Base-by-base conservation (phyloP, 2,329 filamentous ascomycete species). In the Claviceps quebecensis region DNA sequence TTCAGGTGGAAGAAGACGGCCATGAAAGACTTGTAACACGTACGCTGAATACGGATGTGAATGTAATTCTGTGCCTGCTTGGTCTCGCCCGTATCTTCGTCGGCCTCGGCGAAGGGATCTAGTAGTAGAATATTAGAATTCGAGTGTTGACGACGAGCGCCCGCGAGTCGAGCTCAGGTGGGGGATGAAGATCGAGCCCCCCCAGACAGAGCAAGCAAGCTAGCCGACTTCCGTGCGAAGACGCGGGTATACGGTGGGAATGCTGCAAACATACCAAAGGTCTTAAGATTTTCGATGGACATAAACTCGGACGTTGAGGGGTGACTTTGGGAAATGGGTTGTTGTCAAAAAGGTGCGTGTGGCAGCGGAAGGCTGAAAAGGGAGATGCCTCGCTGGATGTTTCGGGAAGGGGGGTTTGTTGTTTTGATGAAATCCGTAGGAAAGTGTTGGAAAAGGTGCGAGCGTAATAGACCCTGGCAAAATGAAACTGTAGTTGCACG, bases 81-180 rank as follows among this genome's bases (percentile, higher is more conserved):
- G 70, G 83, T 85, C 76, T 95, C 87, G 79, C 89, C 90, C 72
- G 86, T 89, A 73, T 95, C 90, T 84, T 96, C 91, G 87, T 96
- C 93, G 83, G 90, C 93, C 87, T 97, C 93, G 85, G 93, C 93
- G 88, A 98, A 98, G 86, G 93, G 93, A 85, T 98, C 93, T 96
- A 68, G 63, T 17, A 19, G 19, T 9, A 17, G 14, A 23, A 19
- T 2, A 22, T 51, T 19, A 51, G 50, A 9, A 37, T 38, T 43
- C 9, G n/a, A 34, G 34, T 7, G 3, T 14, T 17, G 37, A 51
- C 11, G 26, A 48, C 17, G 26, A 29, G 26, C 26, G 59, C 67
- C 53, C 69, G 66, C 60, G 39, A 45, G 36, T 5, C 16, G 17
- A 29, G 29, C 29, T 34, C 9, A 34, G 13, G 26, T 9, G 22